A percentile compares a stretch with the other conserved stretches of the same genome.
These are phyloP conservation scores for Arxiozyma heterogenica DNA, from an alignment of 1,139 yeast genomes.

Conservation along the genomic window DNA sequence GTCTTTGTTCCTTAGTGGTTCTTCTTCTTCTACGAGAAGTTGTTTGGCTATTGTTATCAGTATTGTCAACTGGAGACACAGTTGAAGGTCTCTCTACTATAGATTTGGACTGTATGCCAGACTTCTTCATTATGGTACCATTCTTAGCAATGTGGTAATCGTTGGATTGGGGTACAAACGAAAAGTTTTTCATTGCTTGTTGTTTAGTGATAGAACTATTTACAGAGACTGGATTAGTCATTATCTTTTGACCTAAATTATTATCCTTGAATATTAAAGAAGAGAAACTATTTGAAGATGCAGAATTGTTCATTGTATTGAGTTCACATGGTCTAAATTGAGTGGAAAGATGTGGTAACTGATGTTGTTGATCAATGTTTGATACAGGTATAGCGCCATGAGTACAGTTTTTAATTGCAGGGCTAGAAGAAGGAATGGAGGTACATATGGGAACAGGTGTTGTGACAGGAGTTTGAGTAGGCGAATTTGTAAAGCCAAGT, in stretches of 20 bases:
- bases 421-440: not conserved
- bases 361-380: not conserved
- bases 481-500: not conserved
- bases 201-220: not conserved
- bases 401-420: not conserved
- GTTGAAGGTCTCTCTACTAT: too few species aligned
- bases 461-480: not conserved
- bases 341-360: not conserved
- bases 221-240: not conserved
- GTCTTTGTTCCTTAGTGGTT: slow-evolving; percentile 76
- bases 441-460: not conserved
- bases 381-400: not conserved
- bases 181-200: not conserved
- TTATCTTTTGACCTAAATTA: not conserved
- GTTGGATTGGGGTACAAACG: not conserved
- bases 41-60: not conserved
- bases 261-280: not conserved
- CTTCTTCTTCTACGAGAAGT: slow-evolving; percentile 62
- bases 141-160: not conserved
- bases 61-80: not conserved
- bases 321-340: not conserved
- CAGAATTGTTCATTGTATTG: not conserved
- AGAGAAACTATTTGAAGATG: not conserved
- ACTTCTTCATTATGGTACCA: not conserved
- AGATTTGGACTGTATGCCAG: not conserved